phyloP scores from a whole-genome alignment of 2,329 filamentous ascomycete genomes.

The Verticillium nubilum region DNA sequence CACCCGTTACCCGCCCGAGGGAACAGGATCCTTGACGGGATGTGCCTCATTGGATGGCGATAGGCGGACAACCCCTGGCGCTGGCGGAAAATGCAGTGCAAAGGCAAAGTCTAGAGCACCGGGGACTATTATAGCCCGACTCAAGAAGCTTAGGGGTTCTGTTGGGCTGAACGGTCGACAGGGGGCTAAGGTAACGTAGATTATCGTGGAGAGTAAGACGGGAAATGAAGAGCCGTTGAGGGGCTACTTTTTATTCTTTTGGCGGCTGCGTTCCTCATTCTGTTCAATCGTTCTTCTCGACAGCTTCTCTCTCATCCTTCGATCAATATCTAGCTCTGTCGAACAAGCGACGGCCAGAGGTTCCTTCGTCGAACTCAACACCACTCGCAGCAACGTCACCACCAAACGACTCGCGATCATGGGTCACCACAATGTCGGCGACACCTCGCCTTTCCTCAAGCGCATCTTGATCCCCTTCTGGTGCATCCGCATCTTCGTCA shows the following conservation, averaged over 20 bases:
- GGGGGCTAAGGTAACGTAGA: neutral
- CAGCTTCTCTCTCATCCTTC: neutral
- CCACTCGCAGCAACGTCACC: neutral
- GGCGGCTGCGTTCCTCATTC: neutral
- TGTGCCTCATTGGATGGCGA: neutral
- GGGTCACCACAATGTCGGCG: constrained; percentile 20
- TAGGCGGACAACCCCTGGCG: neutral
- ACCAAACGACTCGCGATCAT: constrained; percentile 9
- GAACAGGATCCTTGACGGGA: neutral
- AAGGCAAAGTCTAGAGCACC: neutral
- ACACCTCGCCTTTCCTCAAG: constrained; percentile 26
- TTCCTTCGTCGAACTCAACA: neutral
- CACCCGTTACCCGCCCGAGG: neutral
- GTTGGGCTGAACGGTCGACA: neutral
- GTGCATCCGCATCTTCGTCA: constrained; percentile 23
- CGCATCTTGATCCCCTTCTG: constrained; percentile 27
- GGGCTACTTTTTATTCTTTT: neutral
- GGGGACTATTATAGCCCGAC: neutral
- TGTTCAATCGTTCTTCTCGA: neutral
- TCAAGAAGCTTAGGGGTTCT: neutral
- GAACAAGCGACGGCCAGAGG: too few relatives aligned
- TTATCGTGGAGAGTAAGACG: neutral
- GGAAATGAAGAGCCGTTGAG: neutral
- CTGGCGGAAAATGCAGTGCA: neutral
- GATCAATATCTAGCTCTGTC: too few relatives aligned